Conservation (phyloP, 2,329 filamentous ascomycete genomes). For the Aureobasidium namibiae region DNA sequence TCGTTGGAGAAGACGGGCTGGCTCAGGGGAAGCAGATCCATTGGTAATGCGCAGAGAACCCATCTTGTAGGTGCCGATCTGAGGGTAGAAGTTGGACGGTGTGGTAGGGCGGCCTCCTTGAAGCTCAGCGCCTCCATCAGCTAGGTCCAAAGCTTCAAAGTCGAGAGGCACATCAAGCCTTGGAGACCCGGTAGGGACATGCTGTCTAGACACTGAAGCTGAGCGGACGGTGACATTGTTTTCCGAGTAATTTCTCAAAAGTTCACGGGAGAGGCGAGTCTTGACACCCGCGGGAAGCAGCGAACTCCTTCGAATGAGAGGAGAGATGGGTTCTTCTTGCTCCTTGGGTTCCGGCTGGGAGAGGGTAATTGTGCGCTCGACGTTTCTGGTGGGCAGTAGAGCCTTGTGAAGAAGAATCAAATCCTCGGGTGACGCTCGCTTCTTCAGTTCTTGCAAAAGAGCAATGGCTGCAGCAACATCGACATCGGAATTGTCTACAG, state of each 20-base stretch:
- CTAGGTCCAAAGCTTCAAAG: constrained; percentile 19
- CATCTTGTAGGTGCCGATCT: constrained; percentile 33
- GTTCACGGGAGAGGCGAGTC: constrained; percentile 19
- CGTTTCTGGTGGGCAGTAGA: constrained; percentile 26
- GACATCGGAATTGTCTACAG: constrained; percentile 19
- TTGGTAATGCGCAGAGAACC: constrained; percentile 41
- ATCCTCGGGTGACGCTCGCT: constrained; percentile 40
- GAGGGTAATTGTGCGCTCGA: constrained; percentile 15
- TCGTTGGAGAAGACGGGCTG: constrained; percentile 24
- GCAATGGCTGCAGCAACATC: constrained; percentile 38
- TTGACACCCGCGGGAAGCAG: constrained; percentile 32
- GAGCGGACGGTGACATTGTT: neutral
- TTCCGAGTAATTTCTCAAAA: constrained; percentile 13
- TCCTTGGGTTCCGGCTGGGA: neutral
- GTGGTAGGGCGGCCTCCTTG: neutral
- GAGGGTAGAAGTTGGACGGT: constrained; percentile 30
- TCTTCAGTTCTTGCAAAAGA: constrained; percentile 40
- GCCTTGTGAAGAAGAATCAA: constrained; percentile 35
- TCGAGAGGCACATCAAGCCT: constrained; percentile 4
- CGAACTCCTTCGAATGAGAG: constrained; percentile 30
- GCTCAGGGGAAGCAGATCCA: constrained; percentile 37
- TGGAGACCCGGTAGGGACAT: neutral
- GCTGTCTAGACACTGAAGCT: neutral
- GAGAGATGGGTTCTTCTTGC: constrained; percentile 8
- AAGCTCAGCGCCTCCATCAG: constrained; percentile 16